Evolutionary conservation across 2,329 filamentous ascomycete species (phyloP).

Genomic region (Pseudogymnoascus sp.): DNA sequence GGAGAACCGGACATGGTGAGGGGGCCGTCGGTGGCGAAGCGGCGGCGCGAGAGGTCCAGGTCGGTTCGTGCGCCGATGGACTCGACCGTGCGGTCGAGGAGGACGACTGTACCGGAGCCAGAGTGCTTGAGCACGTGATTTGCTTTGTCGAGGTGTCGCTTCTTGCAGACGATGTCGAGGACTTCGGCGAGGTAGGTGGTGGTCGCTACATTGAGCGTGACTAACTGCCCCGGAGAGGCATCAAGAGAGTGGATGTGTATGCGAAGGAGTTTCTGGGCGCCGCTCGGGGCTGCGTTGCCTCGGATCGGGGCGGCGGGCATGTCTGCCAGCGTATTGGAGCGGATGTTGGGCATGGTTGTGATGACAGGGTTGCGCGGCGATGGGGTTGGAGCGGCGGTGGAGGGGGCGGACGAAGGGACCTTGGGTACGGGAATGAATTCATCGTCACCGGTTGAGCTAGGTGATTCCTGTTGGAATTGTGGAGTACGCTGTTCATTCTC

Average conservation of each 20-base stretch:
- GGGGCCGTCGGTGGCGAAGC: slow-evolving; percentile 66
- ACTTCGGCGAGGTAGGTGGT: slow-evolving; percentile 79
- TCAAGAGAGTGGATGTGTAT: slow-evolving; percentile 65
- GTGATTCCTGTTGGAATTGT: slow-evolving; percentile 50
- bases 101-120: slow-evolving; percentile 63
- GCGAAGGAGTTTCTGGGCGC: slow-evolving; percentile 60
- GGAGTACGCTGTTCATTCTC: slow-evolving; percentile 63
- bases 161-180: slow-evolving; percentile 67
- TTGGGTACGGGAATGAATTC: slow-evolving; percentile 32
- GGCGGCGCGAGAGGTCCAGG: slow-evolving; percentile 64
- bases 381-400: slow-evolving; percentile 33
- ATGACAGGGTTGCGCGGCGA: slow-evolving; percentile 48
- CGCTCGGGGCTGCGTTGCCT: slow-evolving; percentile 39
- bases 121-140: slow-evolving; percentile 71
- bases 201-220: slow-evolving; percentile 67
- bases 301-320: slow-evolving; percentile 35
- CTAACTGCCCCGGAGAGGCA: slow-evolving; percentile 61
- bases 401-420: slow-evolving; percentile 30
- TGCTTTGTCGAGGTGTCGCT: slow-evolving; percentile 69
- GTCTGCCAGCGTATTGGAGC: slow-evolving; percentile 47
- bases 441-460: slow-evolving; percentile 32
- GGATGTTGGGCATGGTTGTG: slow-evolving; percentile 45
- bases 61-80: slow-evolving; percentile 68
- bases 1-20: slow-evolving; percentile 61
- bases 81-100: slow-evolving; percentile 68